phyloP scores from a whole-genome alignment of 805 yeast species.

The Isabelozyma gotoi region DNA sequence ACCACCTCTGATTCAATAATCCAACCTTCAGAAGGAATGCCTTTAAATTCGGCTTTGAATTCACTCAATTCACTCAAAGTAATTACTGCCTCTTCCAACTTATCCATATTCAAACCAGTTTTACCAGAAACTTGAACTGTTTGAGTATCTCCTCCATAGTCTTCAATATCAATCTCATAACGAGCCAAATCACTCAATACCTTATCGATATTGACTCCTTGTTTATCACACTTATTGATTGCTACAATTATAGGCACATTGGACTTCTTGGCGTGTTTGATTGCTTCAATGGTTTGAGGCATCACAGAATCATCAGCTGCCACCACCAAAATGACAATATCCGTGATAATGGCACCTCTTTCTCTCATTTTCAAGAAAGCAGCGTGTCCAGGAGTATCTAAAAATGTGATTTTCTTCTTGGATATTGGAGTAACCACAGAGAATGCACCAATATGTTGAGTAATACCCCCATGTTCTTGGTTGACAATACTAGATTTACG shows the following conservation, averaged over 20 bases:
- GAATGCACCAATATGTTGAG: conserved; percentile 98
- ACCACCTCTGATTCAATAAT: conserved; percentile 81
- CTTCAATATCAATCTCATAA: conserved; percentile 82
- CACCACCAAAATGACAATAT: conserved; percentile 86
- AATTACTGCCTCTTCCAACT: conserved; percentile 83
- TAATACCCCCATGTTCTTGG: conserved; percentile 92
- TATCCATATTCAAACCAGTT: conserved; percentile 87
- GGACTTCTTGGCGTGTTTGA: conserved; percentile 83
- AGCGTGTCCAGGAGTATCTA: conserved; percentile 98
- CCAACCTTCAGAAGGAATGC: conserved; percentile 77
- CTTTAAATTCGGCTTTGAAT: conserved; percentile 55
- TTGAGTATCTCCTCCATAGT: conserved; percentile 93
- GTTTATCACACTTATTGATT: conserved; percentile 86
- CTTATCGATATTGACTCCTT: conserved; percentile 69
- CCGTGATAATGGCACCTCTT: conserved; percentile 93
- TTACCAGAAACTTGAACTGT: conserved; percentile 84
- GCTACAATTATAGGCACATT: conserved; percentile 88
- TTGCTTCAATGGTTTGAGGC: conserved; percentile 97
- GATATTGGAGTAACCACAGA: conserved; percentile 77
- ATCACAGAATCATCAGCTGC: conserved; percentile 97
- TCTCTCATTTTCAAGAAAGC: conserved; percentile 96
- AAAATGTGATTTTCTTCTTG: conserved; percentile 76
- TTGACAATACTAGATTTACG: conserved; percentile 82
- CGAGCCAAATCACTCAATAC: conserved; percentile 76
- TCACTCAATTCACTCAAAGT: conserved; percentile 84